Evolutionary conservation across 2,329 filamentous ascomycete genomes (phyloP).

Genomic region (Fusarium anthophilum): DNA sequence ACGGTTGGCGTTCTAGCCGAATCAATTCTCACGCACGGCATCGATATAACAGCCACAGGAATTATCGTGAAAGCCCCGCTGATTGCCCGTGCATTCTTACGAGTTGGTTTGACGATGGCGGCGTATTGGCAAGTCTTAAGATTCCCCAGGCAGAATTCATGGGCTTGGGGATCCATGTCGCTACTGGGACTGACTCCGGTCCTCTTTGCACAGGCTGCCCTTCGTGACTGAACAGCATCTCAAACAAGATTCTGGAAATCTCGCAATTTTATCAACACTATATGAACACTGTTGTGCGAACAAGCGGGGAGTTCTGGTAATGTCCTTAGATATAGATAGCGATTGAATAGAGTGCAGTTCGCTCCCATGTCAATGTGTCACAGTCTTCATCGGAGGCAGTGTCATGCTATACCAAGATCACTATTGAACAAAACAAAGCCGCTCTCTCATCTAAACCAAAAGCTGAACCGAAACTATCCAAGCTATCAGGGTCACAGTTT

Average conservation of each 20-base stretch:
- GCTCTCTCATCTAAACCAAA: fast-evolving
- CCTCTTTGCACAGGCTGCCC: conserved; percentile 5
- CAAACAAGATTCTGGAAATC: fast-evolving
- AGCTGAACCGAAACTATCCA: fast-evolving
- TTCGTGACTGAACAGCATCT: neutral
- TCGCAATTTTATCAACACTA: neutral
- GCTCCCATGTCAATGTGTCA: fast-evolving
- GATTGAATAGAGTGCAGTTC: neutral
- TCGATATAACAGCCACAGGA: neutral
- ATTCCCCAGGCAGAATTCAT: conserved; percentile 6
- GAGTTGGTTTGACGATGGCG: conserved; percentile 3
- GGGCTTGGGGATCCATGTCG: conserved; percentile 20
- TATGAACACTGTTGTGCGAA: neutral
- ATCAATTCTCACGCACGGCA: neutral
- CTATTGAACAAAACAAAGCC: neutral
- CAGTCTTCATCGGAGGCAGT: fast-evolving
- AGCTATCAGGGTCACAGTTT: neutral
- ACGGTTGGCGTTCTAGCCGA: neutral
- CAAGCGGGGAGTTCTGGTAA: neutral
- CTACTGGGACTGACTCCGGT: conserved; percentile 7
- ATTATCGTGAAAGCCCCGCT: neutral
- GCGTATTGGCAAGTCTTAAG: conserved; percentile 15
- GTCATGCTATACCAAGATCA: neutral
- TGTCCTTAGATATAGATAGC: neutral
- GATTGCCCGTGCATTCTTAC: neutral